Conservation (phyloP, 345 rosid genomes). For the Salix caprea region DNA sequence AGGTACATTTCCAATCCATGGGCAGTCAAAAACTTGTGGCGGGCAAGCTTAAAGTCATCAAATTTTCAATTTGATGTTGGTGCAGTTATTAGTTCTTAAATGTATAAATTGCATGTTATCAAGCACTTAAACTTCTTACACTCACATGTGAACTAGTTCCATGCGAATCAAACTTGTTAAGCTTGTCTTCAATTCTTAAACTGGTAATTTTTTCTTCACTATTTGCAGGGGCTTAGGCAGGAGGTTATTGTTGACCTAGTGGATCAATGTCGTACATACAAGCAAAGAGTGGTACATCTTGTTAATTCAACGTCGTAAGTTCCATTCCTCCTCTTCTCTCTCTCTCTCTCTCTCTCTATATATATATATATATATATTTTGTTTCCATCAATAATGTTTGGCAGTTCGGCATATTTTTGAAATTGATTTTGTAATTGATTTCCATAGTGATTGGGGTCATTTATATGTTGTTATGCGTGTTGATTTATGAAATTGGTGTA, state of each 20-base stretch:
- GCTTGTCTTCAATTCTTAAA: neutral
- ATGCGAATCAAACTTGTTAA: neutral
- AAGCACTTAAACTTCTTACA: neutral
- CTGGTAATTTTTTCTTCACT: constrained; percentile 10
- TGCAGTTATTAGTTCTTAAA: neutral
- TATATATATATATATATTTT: too few species aligned
- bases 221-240: constrained; percentile 79
- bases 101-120: neutral
- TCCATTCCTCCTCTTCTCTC: neutral
- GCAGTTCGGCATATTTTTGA: neutral
- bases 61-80: neutral
- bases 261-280: constrained; percentile 93
- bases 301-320: constrained; percentile 96
- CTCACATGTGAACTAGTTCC: neutral
- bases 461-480: neutral
- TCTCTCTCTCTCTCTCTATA: neutral
- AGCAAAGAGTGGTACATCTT: constrained; percentile 96
- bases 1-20: constrained; percentile 45
- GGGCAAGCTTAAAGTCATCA: neutral
- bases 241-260: constrained; percentile 96
- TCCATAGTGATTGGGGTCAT: neutral
- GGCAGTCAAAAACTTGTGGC: neutral
- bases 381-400: neutral
- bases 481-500: neutral
- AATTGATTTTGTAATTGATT: neutral